phyloP scores from a whole-genome alignment of 2,329 filamentous ascomycete species.

The Pseudogymnoascus sp. region DNA sequence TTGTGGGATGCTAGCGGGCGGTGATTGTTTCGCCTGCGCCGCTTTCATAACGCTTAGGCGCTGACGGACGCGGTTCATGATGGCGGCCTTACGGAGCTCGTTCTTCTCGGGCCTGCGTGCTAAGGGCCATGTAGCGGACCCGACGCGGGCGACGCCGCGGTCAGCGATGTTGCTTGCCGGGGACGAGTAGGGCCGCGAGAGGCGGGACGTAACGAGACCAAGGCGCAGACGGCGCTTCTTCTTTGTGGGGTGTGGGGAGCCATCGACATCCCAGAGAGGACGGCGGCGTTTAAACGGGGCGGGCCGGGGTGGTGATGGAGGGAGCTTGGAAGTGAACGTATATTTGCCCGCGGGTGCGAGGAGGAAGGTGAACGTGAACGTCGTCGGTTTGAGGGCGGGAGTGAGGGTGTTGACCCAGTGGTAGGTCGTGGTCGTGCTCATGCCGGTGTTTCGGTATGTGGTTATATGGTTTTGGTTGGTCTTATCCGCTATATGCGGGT shows the following conservation, averaged over 20 bases:
- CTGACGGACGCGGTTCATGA: constrained; percentile 53
- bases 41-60: constrained; percentile 32
- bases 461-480: neutral
- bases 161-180: constrained; percentile 64
- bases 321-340: constrained; percentile 28
- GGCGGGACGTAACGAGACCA: constrained; percentile 59
- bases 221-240: constrained; percentile 63
- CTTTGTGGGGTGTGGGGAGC: constrained; percentile 23
- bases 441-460: neutral
- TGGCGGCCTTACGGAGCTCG: constrained; percentile 54
- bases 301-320: constrained; percentile 16
- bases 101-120: constrained; percentile 41
- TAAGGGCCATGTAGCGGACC: constrained; percentile 35
- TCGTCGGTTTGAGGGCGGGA: constrained; percentile 16
- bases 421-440: constrained; percentile 26
- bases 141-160: constrained; percentile 40
- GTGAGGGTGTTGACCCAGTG: constrained; percentile 20
- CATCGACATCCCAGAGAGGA: constrained; percentile 30
- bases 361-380: constrained; percentile 31
- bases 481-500: neutral
- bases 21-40: neutral
- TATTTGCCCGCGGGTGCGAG: constrained; percentile 30
- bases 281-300: constrained; percentile 27
- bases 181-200: constrained; percentile 61
- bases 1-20: neutral